These are phyloP conservation scores for Mucor indicus DNA, from an alignment of 371 early-diverging fungal genomes.

Conservation along the genomic window DNA sequence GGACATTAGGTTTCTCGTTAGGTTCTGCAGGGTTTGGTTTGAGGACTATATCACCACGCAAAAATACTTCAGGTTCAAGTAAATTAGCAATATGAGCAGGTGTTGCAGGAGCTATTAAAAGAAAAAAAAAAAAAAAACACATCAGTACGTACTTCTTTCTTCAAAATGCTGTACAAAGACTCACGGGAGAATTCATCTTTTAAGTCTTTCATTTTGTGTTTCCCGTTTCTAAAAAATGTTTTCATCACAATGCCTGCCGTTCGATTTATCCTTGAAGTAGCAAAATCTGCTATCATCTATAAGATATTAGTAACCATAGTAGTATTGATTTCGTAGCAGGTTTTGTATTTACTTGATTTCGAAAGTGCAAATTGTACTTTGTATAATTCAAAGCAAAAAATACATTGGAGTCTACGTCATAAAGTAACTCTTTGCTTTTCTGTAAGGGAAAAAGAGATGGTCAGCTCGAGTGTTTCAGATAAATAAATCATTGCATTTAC, in stretches of 20 bases:
- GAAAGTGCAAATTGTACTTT: slow-evolving; percentile 67
- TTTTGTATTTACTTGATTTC: slow-evolving; percentile 54
- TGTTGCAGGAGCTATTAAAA: slow-evolving; percentile 39
- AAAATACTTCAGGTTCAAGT: slow-evolving; percentile 47
- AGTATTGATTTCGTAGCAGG: not conserved
- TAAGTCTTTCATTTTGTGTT: slow-evolving; percentile 45
- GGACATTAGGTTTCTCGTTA: slow-evolving; percentile 31
- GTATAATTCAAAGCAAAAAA: slow-evolving; percentile 71
- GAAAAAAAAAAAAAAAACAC: too few species aligned
- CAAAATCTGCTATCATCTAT: slow-evolving; percentile 34
- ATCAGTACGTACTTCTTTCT: too few species aligned
- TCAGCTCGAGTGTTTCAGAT: too few species aligned
- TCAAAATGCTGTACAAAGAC: too few species aligned
- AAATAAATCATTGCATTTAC: not conserved
- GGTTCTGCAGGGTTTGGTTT: slow-evolving; percentile 31
- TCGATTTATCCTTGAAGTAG: slow-evolving; percentile 58
- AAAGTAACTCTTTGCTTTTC: slow-evolving; percentile 31
- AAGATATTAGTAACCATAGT: not conserved
- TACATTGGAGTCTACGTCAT: slow-evolving; percentile 42
- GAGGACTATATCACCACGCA: slow-evolving; percentile 51
- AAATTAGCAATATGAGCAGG: slow-evolving; percentile 51
- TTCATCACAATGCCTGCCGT: slow-evolving; percentile 64
- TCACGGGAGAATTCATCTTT: slow-evolving; percentile 38
- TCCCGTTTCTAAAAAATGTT: slow-evolving; percentile 50
- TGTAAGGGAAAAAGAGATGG: too few species aligned